Percentiles rank a stretch among this genome's conserved stretches.
Evolutionary conservation across 2,329 filamentous ascomycete genomes (phyloP).

Genomic region (Alternaria conjuncta): DNA sequence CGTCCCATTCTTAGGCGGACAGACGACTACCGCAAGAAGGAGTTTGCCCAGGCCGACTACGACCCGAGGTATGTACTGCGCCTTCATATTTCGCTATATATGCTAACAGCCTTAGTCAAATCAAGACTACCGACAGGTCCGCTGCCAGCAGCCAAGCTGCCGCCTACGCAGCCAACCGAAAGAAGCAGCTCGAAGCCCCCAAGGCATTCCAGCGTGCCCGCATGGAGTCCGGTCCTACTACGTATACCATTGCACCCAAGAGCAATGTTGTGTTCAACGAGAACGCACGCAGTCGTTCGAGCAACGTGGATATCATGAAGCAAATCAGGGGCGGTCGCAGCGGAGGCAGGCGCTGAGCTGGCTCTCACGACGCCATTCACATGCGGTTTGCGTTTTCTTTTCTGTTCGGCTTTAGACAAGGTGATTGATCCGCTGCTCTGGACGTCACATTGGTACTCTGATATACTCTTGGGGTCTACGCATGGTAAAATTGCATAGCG

Average conservation of each 20-base stretch:
- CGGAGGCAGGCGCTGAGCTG: conserved; percentile 27
- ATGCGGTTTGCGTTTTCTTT: neutral
- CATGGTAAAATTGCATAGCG: conserved; percentile 14
- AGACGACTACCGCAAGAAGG: conserved; percentile 94
- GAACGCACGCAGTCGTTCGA: conserved; percentile 29
- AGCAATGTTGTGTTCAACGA: conserved; percentile 55
- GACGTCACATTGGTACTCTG: neutral
- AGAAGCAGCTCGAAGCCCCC: conserved; percentile 59
- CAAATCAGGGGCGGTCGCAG: conserved; percentile 37
- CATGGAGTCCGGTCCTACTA: conserved; percentile 64
- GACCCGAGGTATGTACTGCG: conserved; percentile 59
- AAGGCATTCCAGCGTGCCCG: conserved; percentile 64
- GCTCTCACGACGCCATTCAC: neutral
- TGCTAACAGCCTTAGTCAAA: conserved; percentile 30
- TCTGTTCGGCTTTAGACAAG: neutral
- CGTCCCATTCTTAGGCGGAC: conserved; percentile 91
- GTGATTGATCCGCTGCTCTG: neutral
- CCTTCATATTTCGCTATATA: neutral
- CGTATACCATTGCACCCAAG: conserved; percentile 68
- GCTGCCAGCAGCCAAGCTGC: conserved; percentile 45
- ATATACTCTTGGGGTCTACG: neutral
- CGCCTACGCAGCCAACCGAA: conserved; percentile 46
- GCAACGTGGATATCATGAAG: conserved; percentile 41
- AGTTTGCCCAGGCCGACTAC: conserved; percentile 64
- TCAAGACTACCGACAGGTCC: conserved; percentile 7